Conservation (phyloP, 2,329 filamentous ascomycete species). For the Diaporthe ilicicola region DNA sequence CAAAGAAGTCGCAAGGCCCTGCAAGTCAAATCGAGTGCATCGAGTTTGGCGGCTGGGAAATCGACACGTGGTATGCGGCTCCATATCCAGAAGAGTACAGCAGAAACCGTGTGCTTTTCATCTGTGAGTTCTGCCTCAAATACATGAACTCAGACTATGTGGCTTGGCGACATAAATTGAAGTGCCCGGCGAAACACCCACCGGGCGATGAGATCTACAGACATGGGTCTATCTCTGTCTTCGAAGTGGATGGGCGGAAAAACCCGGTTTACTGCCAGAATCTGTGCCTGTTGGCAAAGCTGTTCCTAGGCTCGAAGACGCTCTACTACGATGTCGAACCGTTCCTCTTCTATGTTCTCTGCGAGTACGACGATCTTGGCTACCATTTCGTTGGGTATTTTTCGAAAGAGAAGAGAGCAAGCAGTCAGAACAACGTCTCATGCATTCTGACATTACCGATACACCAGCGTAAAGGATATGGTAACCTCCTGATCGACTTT, state of each 20-base stretch:
- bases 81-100: constrained; percentile 99
- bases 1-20: constrained; percentile 81
- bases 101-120: constrained; percentile 94
- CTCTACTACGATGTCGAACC: constrained; percentile 98
- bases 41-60: constrained; percentile 96
- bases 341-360: constrained; percentile 97
- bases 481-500: constrained; percentile 96
- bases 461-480: constrained; percentile 96
- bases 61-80: constrained; percentile 98
- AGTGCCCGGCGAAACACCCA: constrained; percentile 95
- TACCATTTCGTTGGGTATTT: constrained; percentile 99
- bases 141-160: constrained; percentile 99
- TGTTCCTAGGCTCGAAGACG: constrained; percentile 98
- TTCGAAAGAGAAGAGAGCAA: constrained; percentile 95
- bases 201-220: constrained; percentile 98
- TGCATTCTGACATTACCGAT: constrained; percentile 97
- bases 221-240: constrained; percentile 89
- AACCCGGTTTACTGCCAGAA: constrained; percentile 99
- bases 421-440: constrained; percentile 95
- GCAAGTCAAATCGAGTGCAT: constrained; percentile 98
- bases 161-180: constrained; percentile 96
- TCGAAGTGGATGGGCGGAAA: constrained; percentile 96
- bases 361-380: constrained; percentile 88
- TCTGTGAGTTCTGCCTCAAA: constrained; percentile 98
- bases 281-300: constrained; percentile 91